Base-by-base conservation (phyloP, 2,329 filamentous ascomycete genomes). In the Fusarium pseudocircinatum region DNA sequence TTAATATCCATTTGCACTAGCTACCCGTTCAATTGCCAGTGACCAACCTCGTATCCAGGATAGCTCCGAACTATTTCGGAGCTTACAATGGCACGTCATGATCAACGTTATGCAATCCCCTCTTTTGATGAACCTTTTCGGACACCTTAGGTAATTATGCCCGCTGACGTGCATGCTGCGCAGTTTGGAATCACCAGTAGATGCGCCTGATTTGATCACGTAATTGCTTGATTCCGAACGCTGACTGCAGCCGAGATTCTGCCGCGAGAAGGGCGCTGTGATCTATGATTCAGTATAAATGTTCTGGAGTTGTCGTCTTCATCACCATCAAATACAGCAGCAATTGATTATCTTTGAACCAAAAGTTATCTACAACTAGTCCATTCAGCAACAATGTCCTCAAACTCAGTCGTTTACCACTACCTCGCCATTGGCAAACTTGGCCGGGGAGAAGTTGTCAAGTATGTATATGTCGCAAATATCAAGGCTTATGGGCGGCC, bases 381-480 rank as follows among this genome's bases (percentile, higher is more conserved):
- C 2, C 0, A 9, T 6, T 2, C 3, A 16, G 15, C 10, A 13
- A 16, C 13, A 9, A 64, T 69, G 60, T 28, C 67, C 2, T 70
- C 65, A 12, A 22, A 43, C 20, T 64, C 59, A 2, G 66, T 70
- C 9, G 60, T 77, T 22, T 73, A 75, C 39, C 77, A 79, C 53
- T 79, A 79, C 47, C 70, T 79, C 6, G 68, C 63, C 36, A 70
- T 79, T 36, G 78, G 78, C 65, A 67, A 74, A 20, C 60, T 79
- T 20, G 78, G 78, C 12, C 78, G 78, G 4, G 78, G 78, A 32
- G 78, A 79, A 44, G 78, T 79, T 14, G 57, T 78, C 20, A 75
- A 72, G 78, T 79, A 34, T 37, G 71, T 49, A 22, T 47, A 18
- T 24, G 6, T 24, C 22, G 11, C n/a, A n/a, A n/a, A n/a, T n/a